Base-by-base conservation (phyloP, 2,329 filamentous ascomycete species). In the Tricladium varicosporioides region DNA sequence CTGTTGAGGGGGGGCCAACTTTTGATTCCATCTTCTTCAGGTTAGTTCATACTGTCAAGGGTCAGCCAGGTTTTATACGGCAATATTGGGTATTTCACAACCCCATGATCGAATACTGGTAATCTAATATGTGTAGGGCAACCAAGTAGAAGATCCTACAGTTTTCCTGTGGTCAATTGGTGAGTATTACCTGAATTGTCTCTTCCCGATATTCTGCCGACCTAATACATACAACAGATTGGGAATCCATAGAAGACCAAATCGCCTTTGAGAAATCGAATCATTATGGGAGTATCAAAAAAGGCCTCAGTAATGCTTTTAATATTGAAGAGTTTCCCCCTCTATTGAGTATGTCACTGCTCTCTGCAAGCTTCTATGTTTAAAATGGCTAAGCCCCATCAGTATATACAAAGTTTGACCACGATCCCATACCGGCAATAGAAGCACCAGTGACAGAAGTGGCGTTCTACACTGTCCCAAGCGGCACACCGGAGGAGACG, bases 371-470 rank as follows among this genome's bases (percentile, higher is more conserved):
- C 10, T 40, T 40, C 36, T 11, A 40, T 13, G 36, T 8, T 8
- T 8, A 36, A 36, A 36, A 36, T 7, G n/a, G 11, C 36, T 40
- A 40, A 40, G 11, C 4, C 36, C 10, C 10, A 40, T 13, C n/a
- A 40, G 36, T 40, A 11, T 40, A 40, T n/a, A 40, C 36, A 2
- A 11, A n/a, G 11, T 40, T 11, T 11, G n/a, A 40, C 36, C 10
- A n/a, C 36, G 36, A 40, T n/a, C 11, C 36, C 10, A n/a, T n/a
- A 40, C 11, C 36, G 4, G 36, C 36, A 11, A 11, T 40, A 40
- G 36, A 40, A 40, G 10, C 36, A 11, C 36, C 36, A n/a, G 48
- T 56, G 1, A 56, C 54, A 27, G 54, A 56, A 47, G 42, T 56
- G 14, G 36, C 54, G 8, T 56, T 51, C 48, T 51, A 8, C 11